Percentiles rank a stretch among this genome's conserved stretches.
Conservation (phyloP, 768 basidiomycete genomes). For the Auriscalpium vulgare region DNA sequence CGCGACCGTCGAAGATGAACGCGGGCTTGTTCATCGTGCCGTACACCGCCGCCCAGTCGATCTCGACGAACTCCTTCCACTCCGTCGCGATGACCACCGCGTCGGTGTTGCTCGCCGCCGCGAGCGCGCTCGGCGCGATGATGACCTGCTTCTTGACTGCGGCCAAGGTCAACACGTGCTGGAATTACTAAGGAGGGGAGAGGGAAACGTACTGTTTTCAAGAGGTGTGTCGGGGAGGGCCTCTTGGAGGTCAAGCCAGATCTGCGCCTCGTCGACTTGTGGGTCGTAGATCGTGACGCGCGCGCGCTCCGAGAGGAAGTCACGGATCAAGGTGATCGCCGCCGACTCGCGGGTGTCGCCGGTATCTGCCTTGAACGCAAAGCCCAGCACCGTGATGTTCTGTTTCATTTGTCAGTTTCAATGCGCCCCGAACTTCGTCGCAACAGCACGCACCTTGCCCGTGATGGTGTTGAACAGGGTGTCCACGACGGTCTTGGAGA, state of each 20-base stretch:
- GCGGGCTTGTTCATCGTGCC: constrained; percentile 94
- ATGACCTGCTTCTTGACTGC: constrained; percentile 85
- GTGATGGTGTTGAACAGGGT: constrained; percentile 98
- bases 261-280: constrained; percentile 76
- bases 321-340: constrained; percentile 86
- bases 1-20: constrained; percentile 90
- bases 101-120: constrained; percentile 84
- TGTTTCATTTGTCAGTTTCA: constrained; percentile 16
- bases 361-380: constrained; percentile 99
- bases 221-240: constrained; percentile 57
- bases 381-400: constrained; percentile 95
- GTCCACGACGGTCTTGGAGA: constrained; percentile 94
- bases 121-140: constrained; percentile 67
- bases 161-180: background rate
- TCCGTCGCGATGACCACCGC: constrained; percentile 95
- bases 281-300: constrained; percentile 88
- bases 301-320: constrained; percentile 89
- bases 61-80: constrained; percentile 93
- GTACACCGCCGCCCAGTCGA: constrained; percentile 88
- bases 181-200: constrained; percentile 1
- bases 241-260: constrained; percentile 74
- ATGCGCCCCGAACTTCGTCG: background rate
- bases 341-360: constrained; percentile 98
- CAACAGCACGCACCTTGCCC: constrained; percentile 57
- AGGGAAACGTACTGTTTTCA: constrained; percentile 48